phyloP scores from a whole-genome alignment of 768 basidiomycete species.

The Cystofilobasidium capitatum region DNA sequence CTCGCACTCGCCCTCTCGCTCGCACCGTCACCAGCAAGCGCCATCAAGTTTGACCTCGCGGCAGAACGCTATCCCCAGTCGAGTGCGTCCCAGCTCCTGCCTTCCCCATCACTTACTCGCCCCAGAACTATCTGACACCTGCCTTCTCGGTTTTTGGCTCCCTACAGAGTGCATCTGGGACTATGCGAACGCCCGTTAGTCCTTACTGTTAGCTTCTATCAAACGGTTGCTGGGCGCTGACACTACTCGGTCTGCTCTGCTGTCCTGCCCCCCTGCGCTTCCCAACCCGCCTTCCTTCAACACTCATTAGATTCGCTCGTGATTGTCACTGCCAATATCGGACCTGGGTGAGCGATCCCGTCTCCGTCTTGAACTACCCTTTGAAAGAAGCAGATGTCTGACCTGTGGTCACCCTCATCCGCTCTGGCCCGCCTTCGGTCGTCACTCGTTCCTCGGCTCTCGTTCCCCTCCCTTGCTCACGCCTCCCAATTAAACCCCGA shows the following conservation, averaged over 20 bases:
- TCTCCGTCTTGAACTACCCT: background rate
- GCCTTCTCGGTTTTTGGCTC: background rate
- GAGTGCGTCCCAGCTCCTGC: slow-evolving; percentile 38
- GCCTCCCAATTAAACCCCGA: slow-evolving; percentile 21
- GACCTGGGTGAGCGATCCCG: slow-evolving; percentile 39
- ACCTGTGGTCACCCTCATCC: background rate
- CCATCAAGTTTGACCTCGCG: slow-evolving; percentile 76
- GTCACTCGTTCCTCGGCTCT: slow-evolving; percentile 19
- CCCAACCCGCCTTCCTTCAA: background rate
- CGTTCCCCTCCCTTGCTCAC: slow-evolving; percentile 3
- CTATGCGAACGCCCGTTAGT: slow-evolving; percentile 54
- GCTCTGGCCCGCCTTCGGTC: too few species aligned
- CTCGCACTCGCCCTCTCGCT: slow-evolving; percentile 27
- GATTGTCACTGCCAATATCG: slow-evolving; percentile 90
- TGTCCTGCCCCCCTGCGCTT: background rate
- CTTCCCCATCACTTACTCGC: background rate
- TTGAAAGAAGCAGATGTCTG: too few species aligned
- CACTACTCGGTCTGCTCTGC: background rate
- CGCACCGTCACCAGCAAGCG: slow-evolving; percentile 37
- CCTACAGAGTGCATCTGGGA: slow-evolving; percentile 83
- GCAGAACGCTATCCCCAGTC: slow-evolving; percentile 61
- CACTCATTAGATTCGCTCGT: slow-evolving; percentile 56
- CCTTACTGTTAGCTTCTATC: background rate
- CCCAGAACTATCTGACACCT: background rate
- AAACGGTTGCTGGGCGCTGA: background rate